Percentiles rank a stretch among this genome's conserved stretches.
Evolutionary conservation across 179 eudicot genomes (phyloP).

Genomic region (Amaranthus tricolor): DNA sequence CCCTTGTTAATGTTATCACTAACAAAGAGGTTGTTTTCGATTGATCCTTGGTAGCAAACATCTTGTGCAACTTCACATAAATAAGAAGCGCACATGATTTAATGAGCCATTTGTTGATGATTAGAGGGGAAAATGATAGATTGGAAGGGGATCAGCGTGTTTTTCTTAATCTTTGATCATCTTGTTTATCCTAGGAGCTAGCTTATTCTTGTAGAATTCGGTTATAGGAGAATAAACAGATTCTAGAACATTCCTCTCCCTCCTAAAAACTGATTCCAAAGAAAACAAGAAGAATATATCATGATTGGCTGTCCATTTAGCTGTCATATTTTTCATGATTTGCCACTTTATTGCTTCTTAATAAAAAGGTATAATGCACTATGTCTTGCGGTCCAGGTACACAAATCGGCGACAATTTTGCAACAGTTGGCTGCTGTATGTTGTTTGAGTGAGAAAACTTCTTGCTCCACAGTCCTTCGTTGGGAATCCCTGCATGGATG

Average conservation of each 20-base stretch:
- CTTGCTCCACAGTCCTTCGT: constrained; percentile 65
- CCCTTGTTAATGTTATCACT: no score
- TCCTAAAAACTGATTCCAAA: background rate
- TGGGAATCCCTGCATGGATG: constrained; percentile 88
- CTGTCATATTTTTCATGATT: background rate
- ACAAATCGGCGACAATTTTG: constrained; percentile 82
- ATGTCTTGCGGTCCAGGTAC: constrained; percentile 53
- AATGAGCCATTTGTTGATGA: background rate
- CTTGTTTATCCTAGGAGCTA: background rate
- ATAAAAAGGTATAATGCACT: background rate
- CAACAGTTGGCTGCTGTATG: constrained; percentile 91
- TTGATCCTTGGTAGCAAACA: no score
- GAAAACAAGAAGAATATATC: background rate
- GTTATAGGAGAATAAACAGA: no score
- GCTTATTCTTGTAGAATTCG: background rate
- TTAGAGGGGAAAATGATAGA: background rate
- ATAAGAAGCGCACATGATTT: no score
- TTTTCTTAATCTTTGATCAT: background rate
- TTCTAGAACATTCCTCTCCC: no score
- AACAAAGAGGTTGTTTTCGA: no score
- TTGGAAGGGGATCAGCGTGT: background rate
- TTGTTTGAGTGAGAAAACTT: constrained; percentile 76
- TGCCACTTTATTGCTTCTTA: background rate
- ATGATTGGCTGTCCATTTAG: background rate
- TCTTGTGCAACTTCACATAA: no score